Base-by-base conservation (phyloP, 306 rosid genomes). In the Lathyrus aphaca region DNA sequence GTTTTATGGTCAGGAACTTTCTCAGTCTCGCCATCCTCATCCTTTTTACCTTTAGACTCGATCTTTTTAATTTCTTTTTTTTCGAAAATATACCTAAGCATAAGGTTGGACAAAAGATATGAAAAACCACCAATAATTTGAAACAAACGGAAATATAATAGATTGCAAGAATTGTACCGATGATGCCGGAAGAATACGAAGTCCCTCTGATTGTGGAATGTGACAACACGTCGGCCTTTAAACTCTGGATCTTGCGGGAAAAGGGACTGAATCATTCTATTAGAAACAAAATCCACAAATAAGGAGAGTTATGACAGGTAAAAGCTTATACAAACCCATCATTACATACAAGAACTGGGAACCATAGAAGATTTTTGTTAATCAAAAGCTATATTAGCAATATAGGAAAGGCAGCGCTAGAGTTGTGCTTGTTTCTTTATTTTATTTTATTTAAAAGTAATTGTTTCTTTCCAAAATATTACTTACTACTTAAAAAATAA, bases 181-280 rank as follows among this genome's bases (percentile, higher is more conserved):
- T 90, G 97, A 82, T 88, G 99, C 73, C 96, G 88, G 79, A 94
- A 87, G 74, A 94, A 94, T 70, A 94, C 74, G 77, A 91, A 94
- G 78, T 94, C 99, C 64, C 95, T 84, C 81, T 91, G 99, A 76
- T 94, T 94, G 85, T 91, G 99, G 68, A 94, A 91, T 35, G 99
- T 94, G 12, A 82, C 97, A 46, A 94, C 99, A 77, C 91, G 84
- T 10, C 97, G 89, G 35, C 97, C 96, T 74, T 78, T 91, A 59
- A 91, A 88, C 45, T 94, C 84, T 44, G 97, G 99, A 30, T 76
- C 87, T 94, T 94, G 99, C 0, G 95, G 96, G 76, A 94, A 94
- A 74, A 94, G 79, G 58, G 99, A 81, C 55, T 85, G 99, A 67
- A 91, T 79, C 73, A 89, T 72, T 81, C 99, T 94, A 78, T 71